Percentiles rank a stretch among this genome's conserved stretches.
Conservation (phyloP, 345 rosid species). For the Eutrema japonicum region DNA sequence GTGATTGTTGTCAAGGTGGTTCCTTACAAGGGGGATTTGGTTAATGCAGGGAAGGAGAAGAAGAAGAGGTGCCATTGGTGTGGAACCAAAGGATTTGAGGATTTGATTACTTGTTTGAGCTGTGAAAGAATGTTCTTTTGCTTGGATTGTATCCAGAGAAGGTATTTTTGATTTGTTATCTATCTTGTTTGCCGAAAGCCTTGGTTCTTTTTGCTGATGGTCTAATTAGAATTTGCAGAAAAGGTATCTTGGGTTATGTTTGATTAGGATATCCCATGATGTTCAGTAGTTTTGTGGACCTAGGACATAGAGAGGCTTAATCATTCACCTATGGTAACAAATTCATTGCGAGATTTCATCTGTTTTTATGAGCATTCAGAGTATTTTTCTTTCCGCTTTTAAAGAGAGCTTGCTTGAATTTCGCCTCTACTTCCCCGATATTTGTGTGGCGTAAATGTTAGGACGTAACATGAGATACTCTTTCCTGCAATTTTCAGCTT, state of each 20-base stretch:
- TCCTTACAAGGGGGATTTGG: conserved; percentile 60
- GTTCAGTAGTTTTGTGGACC: conserved; percentile 20
- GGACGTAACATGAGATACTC: conserved; percentile 3
- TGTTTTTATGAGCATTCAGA: neutral
- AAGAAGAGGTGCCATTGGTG: conserved; percentile 92
- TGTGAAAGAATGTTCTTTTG: conserved; percentile 77
- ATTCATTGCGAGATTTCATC: neutral
- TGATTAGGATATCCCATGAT: neutral
- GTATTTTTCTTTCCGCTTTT: conserved; percentile 3
- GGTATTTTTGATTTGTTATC: conserved; percentile 47
- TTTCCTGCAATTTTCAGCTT: conserved; percentile 8
- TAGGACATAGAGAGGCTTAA: conserved; percentile 17
- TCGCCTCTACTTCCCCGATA: neutral
- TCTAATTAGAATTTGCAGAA: conserved; percentile 12
- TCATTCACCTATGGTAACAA: conserved; percentile 3
- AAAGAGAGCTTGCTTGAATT: neutral
- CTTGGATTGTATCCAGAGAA: conserved; percentile 67
- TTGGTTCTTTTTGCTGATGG: conserved; percentile 10
- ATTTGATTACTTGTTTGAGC: conserved; percentile 68
- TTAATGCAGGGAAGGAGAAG: conserved; percentile 59
- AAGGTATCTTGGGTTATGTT: too few relatives aligned
- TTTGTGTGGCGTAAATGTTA: neutral
- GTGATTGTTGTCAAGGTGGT: conserved; percentile 51
- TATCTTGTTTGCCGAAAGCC: conserved; percentile 6
- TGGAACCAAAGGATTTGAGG: conserved; percentile 55